These are phyloP conservation scores for Cystoisospora suis DNA, from an alignment of 169 alveolate species.

Conservation along the genomic window DNA sequence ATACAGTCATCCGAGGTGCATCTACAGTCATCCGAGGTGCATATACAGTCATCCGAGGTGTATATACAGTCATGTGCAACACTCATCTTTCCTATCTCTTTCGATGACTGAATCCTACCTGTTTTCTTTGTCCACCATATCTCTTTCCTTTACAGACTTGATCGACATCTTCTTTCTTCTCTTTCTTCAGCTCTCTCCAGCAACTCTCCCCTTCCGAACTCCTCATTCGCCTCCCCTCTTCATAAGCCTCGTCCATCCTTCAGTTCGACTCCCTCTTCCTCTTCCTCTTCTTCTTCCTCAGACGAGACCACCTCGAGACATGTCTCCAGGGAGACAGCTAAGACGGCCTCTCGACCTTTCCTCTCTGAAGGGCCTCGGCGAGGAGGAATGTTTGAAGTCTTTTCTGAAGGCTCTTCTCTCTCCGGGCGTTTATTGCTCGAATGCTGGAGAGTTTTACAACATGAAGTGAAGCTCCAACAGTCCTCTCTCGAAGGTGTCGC, in stretches of 20 bases:
- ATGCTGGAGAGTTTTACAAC: slow-evolving; percentile 61
- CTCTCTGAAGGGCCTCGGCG: too few relatives aligned
- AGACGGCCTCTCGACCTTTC: too few relatives aligned
- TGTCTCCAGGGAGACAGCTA: background rate
- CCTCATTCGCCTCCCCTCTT: background rate
- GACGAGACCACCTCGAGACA: background rate
- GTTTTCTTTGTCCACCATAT: too few relatives aligned
- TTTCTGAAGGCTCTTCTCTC: slow-evolving; percentile 20
- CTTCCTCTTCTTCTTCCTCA: background rate
- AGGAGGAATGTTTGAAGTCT: background rate
- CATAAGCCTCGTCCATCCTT: background rate
- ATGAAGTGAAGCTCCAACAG: slow-evolving; percentile 61
- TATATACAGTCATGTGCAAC: too few relatives aligned
- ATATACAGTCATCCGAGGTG: too few relatives aligned
- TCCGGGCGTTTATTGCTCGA: slow-evolving; percentile 60
- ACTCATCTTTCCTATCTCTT: too few relatives aligned
- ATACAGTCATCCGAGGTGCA: too few relatives aligned
- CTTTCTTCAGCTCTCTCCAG: background rate
- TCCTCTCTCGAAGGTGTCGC: slow-evolving; percentile 56
- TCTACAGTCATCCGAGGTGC: too few relatives aligned
- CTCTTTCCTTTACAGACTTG: background rate
- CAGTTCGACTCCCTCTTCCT: background rate
- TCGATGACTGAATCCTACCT: too few relatives aligned
- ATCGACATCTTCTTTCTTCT: background rate
- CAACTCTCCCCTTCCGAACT: background rate